Evolutionary conservation across 2,329 filamentous ascomycete genomes (phyloP), one percentile per base, ranked within the genome.

Genomic region (Cryoendolithus antarcticus): DNA sequence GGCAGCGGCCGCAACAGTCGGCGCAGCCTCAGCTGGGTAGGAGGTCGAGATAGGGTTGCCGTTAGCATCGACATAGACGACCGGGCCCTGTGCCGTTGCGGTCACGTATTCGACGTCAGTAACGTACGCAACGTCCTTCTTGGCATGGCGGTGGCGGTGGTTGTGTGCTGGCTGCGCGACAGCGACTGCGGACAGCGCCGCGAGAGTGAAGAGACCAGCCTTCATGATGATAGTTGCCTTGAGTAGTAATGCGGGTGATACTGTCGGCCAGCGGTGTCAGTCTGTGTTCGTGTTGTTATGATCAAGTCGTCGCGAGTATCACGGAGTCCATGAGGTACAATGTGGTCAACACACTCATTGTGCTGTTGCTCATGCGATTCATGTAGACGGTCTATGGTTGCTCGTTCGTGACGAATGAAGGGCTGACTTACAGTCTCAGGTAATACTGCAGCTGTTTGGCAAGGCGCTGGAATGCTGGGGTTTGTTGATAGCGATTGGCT

Each of bases 11-110:
- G 35, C 9, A 29, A 37, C 35, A 12, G 29, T 19, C 32, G 31
- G 39, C 44, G 29, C 36, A 24, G 29, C 36, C 9, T 9, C 13
- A 13, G 29, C 19, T 19, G 34, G 24, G 34, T 39, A 35, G 44
- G 56, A 13, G 24, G 24, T 27, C 24, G 62, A 65, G 44, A 76
- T 47, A 3, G 67, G 62, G n/a, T 67, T 62, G 40, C 75, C 74
- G 41, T 69, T 55, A 46, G 71, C 60, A 51, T 82, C 68, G 34
- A 80, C 72, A 58, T 72, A 80, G 50, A 81, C 67, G 21, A 77
- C 55, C 15, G 69, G 66, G 36, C 71, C 62, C 42, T 70, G 62
- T 4, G 66, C 63, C 7, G 63, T 48, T 30, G 67, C 61, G 30
- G 65, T 68, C 9, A 64, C 56, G 27, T 53, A 46, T 35, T 49